phyloP scores from a whole-genome alignment of 129 eudicot species.

The Helichrysum umbraculigerum region DNA sequence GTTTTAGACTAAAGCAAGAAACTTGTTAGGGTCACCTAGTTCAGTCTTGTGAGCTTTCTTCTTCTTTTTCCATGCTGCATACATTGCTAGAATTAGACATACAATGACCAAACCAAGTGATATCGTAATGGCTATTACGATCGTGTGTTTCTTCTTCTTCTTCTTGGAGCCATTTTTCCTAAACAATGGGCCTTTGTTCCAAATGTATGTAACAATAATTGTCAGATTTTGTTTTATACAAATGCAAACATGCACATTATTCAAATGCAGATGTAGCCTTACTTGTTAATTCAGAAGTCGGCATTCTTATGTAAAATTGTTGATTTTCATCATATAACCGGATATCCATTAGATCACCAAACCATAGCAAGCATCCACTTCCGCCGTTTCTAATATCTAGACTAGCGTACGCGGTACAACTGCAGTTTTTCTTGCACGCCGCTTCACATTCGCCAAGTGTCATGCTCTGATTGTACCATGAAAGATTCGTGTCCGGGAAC shows the following conservation, averaged over 20 bases:
- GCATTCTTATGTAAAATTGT: constrained; percentile 46
- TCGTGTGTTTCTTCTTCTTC: constrained; percentile 13
- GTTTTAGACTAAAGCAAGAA: neutral
- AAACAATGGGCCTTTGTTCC: constrained; percentile 12
- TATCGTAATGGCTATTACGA: constrained; percentile 4
- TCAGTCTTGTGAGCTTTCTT: constrained; percentile 16
- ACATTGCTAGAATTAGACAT: constrained; percentile 24
- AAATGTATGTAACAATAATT: neutral
- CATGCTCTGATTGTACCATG: constrained; percentile 36
- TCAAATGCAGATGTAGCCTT: constrained; percentile 2
- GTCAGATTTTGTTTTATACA: neutral
- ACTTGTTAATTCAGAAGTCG: constrained; percentile 41
- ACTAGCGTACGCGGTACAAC: constrained; percentile 55
- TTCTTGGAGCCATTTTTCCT: neutral
- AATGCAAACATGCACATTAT: neutral
- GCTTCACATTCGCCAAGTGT: constrained; percentile 45
- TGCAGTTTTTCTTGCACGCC: constrained; percentile 51
- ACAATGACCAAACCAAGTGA: constrained; percentile 13
- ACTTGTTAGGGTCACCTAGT: constrained; percentile 10
- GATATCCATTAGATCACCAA: constrained; percentile 47
- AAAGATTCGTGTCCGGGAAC: constrained; percentile 41
- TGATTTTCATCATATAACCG: constrained; percentile 29
- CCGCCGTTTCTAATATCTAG: constrained; percentile 40
- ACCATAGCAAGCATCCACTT: constrained; percentile 66
- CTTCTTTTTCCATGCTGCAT: constrained; percentile 23